Percentiles rank a stretch among this genome's conserved stretches.
Conservation (phyloP, 1,284 basidiomycete genomes). For the Trichosporon asahii region DNA sequence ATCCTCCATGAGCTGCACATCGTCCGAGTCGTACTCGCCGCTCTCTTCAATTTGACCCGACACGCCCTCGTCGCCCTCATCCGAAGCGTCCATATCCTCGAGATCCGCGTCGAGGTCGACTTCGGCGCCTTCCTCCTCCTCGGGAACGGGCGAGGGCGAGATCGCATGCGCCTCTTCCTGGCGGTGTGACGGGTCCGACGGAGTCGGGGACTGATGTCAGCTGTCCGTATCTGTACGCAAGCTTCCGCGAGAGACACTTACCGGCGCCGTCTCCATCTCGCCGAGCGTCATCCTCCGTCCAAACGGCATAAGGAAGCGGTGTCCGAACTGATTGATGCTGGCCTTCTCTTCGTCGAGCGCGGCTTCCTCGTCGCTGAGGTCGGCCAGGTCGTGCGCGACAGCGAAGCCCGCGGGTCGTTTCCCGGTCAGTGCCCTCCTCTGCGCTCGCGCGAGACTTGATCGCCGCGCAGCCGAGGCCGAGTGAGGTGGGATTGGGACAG, state of each 20-base stretch:
- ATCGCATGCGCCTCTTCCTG: slow-evolving; percentile 40
- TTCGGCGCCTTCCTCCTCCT: slow-evolving; percentile 13
- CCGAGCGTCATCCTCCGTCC: slow-evolving; percentile 46
- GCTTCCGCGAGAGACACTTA: slow-evolving; percentile 18
- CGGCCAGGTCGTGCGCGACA: slow-evolving; percentile 34
- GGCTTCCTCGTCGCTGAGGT: slow-evolving; percentile 43
- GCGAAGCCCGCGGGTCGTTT: slow-evolving; percentile 32
- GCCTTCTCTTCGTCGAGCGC: slow-evolving; percentile 38
- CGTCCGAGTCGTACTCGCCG: slow-evolving; percentile 24
- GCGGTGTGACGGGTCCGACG: slow-evolving; percentile 41
- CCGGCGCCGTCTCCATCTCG: slow-evolving; percentile 47
- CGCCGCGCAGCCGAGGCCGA: not conserved
- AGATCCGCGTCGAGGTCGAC: slow-evolving; percentile 23
- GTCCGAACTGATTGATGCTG: slow-evolving; percentile 42
- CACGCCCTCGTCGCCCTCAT: slow-evolving; percentile 25
- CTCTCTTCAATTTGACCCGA: slow-evolving; percentile 21
- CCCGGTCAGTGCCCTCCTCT: slow-evolving; percentile 36
- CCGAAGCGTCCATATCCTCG: slow-evolving; percentile 21
- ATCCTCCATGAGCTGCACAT: slow-evolving; percentile 21
- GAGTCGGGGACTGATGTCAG: slow-evolving; percentile 40
- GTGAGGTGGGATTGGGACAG: not conserved
- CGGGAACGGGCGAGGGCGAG: slow-evolving; percentile 1
- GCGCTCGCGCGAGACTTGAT: slow-evolving; percentile 23
- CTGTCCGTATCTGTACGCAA: not conserved
- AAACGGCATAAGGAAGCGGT: slow-evolving; percentile 45